Evolutionary conservation across 1,284 basidiomycete genomes (phyloP).

Genomic region (Boletus semigastroideus): DNA sequence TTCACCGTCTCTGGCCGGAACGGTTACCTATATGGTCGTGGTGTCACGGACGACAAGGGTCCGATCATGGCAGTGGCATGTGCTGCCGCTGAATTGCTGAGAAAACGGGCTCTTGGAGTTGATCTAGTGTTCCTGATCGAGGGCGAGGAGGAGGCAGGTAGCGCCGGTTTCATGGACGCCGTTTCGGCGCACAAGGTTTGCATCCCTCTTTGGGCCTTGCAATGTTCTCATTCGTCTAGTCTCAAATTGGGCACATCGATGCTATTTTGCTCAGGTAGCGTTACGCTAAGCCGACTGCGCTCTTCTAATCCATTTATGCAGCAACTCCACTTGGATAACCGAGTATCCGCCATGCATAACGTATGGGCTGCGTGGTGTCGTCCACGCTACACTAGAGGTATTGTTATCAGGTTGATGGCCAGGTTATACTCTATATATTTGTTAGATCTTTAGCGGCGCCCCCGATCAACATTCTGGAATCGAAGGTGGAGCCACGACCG

Average conservation of each 20-base stretch:
- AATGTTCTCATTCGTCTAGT: constrained; percentile 40
- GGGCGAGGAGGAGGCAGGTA: constrained; percentile 95
- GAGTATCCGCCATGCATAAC: constrained; percentile 95
- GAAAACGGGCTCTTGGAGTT: constrained; percentile 71
- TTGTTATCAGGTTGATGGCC: not conserved
- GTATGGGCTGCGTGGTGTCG: constrained; percentile 91
- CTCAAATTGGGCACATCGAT: constrained; percentile 80
- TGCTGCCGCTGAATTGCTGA: constrained; percentile 81
- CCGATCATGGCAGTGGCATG: constrained; percentile 91
- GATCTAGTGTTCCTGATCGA: constrained; percentile 93
- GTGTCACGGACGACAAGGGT: constrained; percentile 91
- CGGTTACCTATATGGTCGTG: constrained; percentile 93
- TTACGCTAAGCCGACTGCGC: not conserved
- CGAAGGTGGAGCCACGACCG: constrained; percentile 84
- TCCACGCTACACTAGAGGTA: constrained; percentile 78
- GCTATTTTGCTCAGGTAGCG: constrained; percentile 79
- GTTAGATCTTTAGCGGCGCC: constrained; percentile 60
- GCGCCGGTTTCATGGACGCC: constrained; percentile 77
- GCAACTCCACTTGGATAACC: constrained; percentile 97
- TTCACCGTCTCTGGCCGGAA: constrained; percentile 84
- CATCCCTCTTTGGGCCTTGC: not conserved
- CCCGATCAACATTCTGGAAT: constrained; percentile 90
- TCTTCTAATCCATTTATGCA: constrained; percentile 28
- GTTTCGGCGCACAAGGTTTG: constrained; percentile 74
- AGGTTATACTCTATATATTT: not conserved